Evolutionary conservation across 1,139 yeast genomes (phyloP).

Genomic region (Hyphopichia burtonii): DNA sequence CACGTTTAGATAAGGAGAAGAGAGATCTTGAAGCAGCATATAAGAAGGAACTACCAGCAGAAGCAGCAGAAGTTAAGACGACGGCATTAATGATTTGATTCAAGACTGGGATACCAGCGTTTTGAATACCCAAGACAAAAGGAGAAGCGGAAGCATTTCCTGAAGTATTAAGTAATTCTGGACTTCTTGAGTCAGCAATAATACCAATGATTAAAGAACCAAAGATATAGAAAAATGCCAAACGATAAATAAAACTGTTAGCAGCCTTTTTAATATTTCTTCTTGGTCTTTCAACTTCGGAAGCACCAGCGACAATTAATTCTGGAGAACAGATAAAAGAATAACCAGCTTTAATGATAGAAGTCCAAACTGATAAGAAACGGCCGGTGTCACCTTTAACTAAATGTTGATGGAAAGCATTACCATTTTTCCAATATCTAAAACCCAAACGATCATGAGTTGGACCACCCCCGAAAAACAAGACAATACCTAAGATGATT

Average conservation of each 20-base stretch:
- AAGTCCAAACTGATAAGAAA: slow-evolving; percentile 41
- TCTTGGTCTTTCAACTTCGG: slow-evolving; percentile 48
- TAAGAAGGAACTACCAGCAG: slow-evolving; percentile 72
- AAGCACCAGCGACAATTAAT: slow-evolving; percentile 37
- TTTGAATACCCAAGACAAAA: slow-evolving; percentile 50
- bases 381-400: slow-evolving; percentile 59
- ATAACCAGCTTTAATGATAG: slow-evolving; percentile 40
- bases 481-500: slow-evolving; percentile 42
- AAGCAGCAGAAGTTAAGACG: slow-evolving; percentile 64
- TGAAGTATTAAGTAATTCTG: slow-evolving; percentile 33
- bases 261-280: slow-evolving; percentile 48
- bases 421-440: slow-evolving; percentile 64
- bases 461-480: slow-evolving; percentile 55
- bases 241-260: slow-evolving; percentile 45
- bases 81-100: slow-evolving; percentile 70
- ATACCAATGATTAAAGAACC: slow-evolving; percentile 51
- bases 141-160: slow-evolving; percentile 50
- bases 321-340: slow-evolving; percentile 43
- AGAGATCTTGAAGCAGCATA: slow-evolving; percentile 70
- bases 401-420: slow-evolving; percentile 50
- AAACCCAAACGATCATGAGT: slow-evolving; percentile 58
- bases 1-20: slow-evolving; percentile 61
- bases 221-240: slow-evolving; percentile 45
- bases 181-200: slow-evolving; percentile 36
- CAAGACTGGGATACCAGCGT: slow-evolving; percentile 59